Evolutionary conservation across 2,329 filamentous ascomycete species (phyloP), one percentile per base, ranked within the genome.

Genomic region (Neurospora sp.): DNA sequence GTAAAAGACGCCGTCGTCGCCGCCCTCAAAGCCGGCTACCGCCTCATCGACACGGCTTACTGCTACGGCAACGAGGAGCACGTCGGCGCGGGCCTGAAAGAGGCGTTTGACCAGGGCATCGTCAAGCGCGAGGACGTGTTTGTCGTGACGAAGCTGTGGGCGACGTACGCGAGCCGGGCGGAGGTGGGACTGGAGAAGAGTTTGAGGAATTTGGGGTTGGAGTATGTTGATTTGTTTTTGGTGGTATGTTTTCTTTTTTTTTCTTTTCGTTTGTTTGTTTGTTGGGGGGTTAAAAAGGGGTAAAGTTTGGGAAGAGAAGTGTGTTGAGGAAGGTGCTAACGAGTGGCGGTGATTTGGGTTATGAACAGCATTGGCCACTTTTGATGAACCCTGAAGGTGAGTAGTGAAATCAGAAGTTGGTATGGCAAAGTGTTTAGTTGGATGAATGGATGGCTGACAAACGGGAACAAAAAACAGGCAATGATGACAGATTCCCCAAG

Each of bases 111-210:
- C 36, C 82, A 87, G 5, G 92, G 92, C 33, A 83, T 91, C 75
- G 83, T 91, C 75, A 91, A 90, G 85, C 87, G 92, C 72, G 87
- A 91, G 78, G 91, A 96, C 70, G 81, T 96, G 72, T 96, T 96
- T 81, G 87, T 96, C 71, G 91, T 92, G 69, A 92, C 89, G 76
- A 96, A 97, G 85, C 86, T 94, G 43, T 96, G 92, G 91, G 90
- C 89, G 77, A 92, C 91, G 67, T 94, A 91, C 82, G 89, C 91
- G 79, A 87, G 87, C 38, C 85, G 89, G 6, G 88, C 88, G 6
- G 89, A 91, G 80, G 82, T 90, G 75, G 88, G 86, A 41, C 84
- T 96, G 41, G 87, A 92, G 73, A 89, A 90, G 84, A 91, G 89
- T 76, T 83, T 96, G 78, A 87, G 89, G 81, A 85, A 86, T 71